Evolutionary conservation across 805 yeast genomes (phyloP), one percentile per base, ranked within the genome.

Genomic region (Pichia cephalocereana): DNA sequence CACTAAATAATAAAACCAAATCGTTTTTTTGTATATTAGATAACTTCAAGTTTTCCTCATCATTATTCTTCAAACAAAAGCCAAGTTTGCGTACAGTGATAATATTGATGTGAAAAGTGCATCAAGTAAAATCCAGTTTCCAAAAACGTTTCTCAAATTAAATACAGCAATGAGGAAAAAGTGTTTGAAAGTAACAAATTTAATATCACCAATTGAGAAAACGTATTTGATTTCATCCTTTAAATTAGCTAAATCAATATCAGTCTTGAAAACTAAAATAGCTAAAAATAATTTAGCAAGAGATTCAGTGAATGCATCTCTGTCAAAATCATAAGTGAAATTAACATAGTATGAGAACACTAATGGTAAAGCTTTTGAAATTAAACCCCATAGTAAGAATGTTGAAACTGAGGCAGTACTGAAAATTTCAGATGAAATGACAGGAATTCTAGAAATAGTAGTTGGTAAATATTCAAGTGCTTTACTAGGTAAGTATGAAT

Each of bases 261-360:
- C 60, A 15, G 59, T 43, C 44, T 65, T 66, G 56, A 63, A 62
- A 43, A 74, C 51, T 51, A 69, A 60, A 55, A 69, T 66, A 36
- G 66, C 64, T 37, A 71, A 53, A 50, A 76, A 59, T 11, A 72
- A 58, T 58, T 76, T 76, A 42, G 72, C 54, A 50, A 77, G 62
- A 17, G 77, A 65, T 57, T 70, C 73, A 46, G 72, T 63, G 53
- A 76, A 74, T 32, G 82, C 82, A 60, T 77, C 83, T 63, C 70
- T 69, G 38, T 65, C 70, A 57, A 76, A 75, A 59, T 76, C 76
- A 56, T 75, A 62, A 57, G 80, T 66, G 60, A 77, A 77, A 63
- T 77, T 77, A 56, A 77, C 56, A 63, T 74, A 77, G 63, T 74
- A 77, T 17, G 80, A 72, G 36, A 64, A 54, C 39, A 67, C 32